A percentile compares a stretch with the other conserved stretches of the same genome.
These are phyloP conservation scores for Lantana camara DNA, from an alignment of 257 asterid genomes.

Conservation along the genomic window DNA sequence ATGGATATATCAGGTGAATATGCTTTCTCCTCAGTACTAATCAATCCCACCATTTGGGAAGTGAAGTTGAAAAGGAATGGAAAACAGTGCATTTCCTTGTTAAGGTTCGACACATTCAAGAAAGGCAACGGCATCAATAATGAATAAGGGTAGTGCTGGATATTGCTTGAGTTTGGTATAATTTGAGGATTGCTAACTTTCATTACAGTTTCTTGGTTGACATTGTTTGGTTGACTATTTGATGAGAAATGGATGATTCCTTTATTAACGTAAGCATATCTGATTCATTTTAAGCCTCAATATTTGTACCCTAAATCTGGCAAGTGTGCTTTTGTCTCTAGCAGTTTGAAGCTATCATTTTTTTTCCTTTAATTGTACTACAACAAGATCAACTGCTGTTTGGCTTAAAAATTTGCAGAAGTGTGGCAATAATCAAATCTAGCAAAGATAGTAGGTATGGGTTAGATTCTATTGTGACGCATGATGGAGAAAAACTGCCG, in stretches of 20 bases:
- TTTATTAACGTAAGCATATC: background rate
- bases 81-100: background rate
- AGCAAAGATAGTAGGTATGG: slow-evolving; percentile 81
- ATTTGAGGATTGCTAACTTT: slow-evolving; percentile 17
- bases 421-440: slow-evolving; percentile 73
- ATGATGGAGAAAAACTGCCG: slow-evolving; percentile 82
- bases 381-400: background rate
- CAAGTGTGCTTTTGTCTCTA: background rate
- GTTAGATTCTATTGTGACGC: slow-evolving; percentile 79
- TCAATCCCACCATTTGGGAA: slow-evolving; percentile 12
- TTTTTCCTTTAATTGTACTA: slow-evolving; percentile 8
- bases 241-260: background rate
- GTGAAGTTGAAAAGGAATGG: background rate
- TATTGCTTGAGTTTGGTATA: slow-evolving; percentile 1
- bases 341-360: background rate
- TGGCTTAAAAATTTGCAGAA: slow-evolving; percentile 55
- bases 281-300: background rate
- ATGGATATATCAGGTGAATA: background rate
- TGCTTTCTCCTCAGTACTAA: slow-evolving; percentile 3
- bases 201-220: background rate
- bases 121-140: background rate
- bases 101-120: slow-evolving; percentile 6
- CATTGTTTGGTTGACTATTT: slow-evolving; percentile 5
- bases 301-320: slow-evolving; percentile 9
- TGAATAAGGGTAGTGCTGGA: background rate